These are phyloP conservation scores for Pythium phragmitis DNA, from an alignment of 352 stramenopile genomes.

Conservation along the genomic window DNA sequence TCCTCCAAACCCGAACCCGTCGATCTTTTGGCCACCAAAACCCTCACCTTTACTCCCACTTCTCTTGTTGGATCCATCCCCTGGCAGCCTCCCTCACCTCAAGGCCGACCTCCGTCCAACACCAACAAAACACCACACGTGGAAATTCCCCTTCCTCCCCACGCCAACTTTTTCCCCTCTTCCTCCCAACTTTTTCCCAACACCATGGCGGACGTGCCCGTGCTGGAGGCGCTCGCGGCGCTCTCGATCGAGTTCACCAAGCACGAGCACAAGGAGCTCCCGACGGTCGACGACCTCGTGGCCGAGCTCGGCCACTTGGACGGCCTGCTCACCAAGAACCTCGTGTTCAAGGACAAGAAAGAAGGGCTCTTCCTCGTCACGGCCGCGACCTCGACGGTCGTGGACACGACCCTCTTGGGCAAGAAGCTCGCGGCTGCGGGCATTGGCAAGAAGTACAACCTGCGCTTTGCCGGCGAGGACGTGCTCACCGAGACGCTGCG, in stretches of 20 bases:
- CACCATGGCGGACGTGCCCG: conserved; percentile 52
- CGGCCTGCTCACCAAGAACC: conserved; percentile 92
- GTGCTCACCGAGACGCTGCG: conserved; percentile 82
- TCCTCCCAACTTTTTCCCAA: conserved; percentile 1
- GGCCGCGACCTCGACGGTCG: conserved; percentile 73
- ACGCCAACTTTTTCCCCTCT: background rate
- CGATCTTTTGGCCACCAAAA: background rate
- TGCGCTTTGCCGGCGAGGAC: conserved; percentile 91
- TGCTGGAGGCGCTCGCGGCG: conserved; percentile 57
- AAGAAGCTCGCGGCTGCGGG: conserved; percentile 69
- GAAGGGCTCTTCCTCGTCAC: conserved; percentile 96
- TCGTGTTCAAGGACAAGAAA: conserved; percentile 98
- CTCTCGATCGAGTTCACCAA: conserved; percentile 55
- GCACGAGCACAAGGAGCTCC: conserved; percentile 58
- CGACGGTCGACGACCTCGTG: conserved; percentile 72
- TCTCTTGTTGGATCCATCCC: background rate
- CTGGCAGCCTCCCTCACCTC: background rate
- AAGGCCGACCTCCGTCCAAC: conserved; percentile 1
- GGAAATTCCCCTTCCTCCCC: conserved; percentile 9
- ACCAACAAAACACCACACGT: conserved; percentile 9
- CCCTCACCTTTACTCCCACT: conserved; percentile 1
- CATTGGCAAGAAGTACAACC: conserved; percentile 89
- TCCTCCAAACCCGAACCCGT: conserved; percentile 4
- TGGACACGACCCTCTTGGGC: conserved; percentile 91
- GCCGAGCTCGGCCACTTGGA: conserved; percentile 78